Evolutionary conservation across 2,329 filamentous ascomycete genomes (phyloP), one percentile per base, ranked within the genome.

Genomic region (Colletotrichum agaves): DNA sequence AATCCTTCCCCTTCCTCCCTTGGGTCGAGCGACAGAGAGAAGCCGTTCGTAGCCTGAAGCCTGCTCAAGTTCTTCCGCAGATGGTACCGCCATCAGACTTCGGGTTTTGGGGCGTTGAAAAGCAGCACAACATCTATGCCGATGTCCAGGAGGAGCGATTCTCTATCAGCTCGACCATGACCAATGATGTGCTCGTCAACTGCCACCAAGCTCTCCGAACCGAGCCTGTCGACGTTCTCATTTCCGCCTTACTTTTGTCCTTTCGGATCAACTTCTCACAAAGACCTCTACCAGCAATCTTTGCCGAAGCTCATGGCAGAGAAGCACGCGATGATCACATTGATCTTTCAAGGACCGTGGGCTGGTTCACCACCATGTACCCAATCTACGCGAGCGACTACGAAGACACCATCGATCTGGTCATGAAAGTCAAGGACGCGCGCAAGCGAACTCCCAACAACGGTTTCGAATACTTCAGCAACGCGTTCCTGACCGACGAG

Each of bases 331-430:
- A 74, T 44, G 5, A 56, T 7, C 63, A 67, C 1, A 67, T 78
- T 2, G 74, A 80, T 62, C 15, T 77, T 3, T 76, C 77, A 0
- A 62, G 75, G 6, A 78, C 77, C 0, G 75, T 81, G 0, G 79
- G 79, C 6, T 81, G 79, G 79, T 81, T 81, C 67, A 80, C 79
- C 0, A 77, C 76, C 0, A 72, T 81, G 10, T 74, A 71, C 11
- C 79, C 79, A 0, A 70, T 78, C 7, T 70, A 72, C 35, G 65
- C 70, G 0, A 69, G 2, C 0, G 3, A 0, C 49, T 69, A 0
- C 13, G 13, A 57, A 3, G 69, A 71, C 7, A 35, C 72, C 3
- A 11, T 75, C 2, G 67, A 74, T 3, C 5, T 73, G 3, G 61
- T 75, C 19, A 63, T 67, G 5, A 59, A 65, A 60, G 59, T 74